phyloP scores from a whole-genome alignment of 163 green algal genomes.

The Scenedesmus sp. region DNA sequence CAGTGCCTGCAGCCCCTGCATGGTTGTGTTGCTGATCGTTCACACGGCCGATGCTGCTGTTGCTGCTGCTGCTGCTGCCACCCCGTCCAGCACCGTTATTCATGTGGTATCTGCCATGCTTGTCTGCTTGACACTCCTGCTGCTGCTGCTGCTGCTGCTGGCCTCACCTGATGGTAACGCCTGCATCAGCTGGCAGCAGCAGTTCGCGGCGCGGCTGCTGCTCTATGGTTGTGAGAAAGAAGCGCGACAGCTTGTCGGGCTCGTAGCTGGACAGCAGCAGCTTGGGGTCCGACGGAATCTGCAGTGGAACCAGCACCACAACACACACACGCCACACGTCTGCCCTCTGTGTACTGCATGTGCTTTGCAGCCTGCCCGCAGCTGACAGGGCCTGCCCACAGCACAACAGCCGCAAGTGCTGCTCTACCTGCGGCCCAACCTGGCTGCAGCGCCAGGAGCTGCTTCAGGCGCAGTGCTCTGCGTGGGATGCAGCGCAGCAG shows the following conservation, averaged over 20 bases:
- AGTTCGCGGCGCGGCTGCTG: slow-evolving; percentile 47
- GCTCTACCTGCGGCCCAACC: neutral
- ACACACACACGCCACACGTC: neutral
- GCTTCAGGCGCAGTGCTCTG: too few relatives aligned
- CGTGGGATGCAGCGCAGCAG: too few relatives aligned
- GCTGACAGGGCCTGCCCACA: neutral
- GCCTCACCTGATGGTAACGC: slow-evolving; percentile 36
- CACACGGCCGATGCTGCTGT: neutral
- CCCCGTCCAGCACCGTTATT: too few relatives aligned
- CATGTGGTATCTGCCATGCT: too few relatives aligned
- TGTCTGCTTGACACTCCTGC: too few relatives aligned
- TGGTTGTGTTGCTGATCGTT: too few relatives aligned
- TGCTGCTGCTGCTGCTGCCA: neutral
- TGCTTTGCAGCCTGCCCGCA: neutral
- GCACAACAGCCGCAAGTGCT: neutral
- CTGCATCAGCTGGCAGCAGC: slow-evolving; percentile 51
- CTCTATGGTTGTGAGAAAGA: slow-evolving; percentile 46
- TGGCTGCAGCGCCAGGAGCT: too few relatives aligned
- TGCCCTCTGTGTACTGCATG: neutral
- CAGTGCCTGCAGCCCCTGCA: too few relatives aligned
- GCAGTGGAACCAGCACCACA: neutral
- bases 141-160: neutral
- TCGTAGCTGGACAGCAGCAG: slow-evolving; percentile 47
- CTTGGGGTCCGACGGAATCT: slow-evolving; percentile 51
- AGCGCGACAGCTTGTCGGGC: slow-evolving; percentile 26